Evolutionary conservation across 1,284 basidiomycete species (phyloP), one percentile per base, ranked within the genome.

Genomic region (Austroboletus novae-zelandiae): DNA sequence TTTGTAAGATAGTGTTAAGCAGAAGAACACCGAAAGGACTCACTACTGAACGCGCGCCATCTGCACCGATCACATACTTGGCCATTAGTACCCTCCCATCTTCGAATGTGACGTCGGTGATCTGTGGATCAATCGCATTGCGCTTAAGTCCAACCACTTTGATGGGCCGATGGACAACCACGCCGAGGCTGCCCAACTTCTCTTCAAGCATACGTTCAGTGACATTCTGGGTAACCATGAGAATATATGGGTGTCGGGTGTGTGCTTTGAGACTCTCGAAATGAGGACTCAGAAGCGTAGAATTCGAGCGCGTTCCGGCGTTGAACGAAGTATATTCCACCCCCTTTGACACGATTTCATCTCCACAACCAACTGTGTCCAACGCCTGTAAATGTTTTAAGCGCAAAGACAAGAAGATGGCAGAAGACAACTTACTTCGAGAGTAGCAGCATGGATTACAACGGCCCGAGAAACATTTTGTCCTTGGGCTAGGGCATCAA

Each of bases 21-120:
- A 17, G 11, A 14, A 13, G 9, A 53, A 13, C 46, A 35, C 10
- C 25, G 6, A 43, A n/a, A 10, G 13, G 8, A 55, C 78, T 55
- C 58, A 79, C 82, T 15, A 66, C 61, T 3, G 82, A 84, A 46
- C 64, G 71, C 15, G 75, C 67, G n/a, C 82, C 81, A 60, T 84
- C 80, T 11, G 81, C 80, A 36, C 77, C 80, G 29, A 83, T 58
- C 1, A 83, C 73, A 56, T 79, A 80, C 25, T 68, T 71, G 10
- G 80, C 67, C 1, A 65, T 70, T 29, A 83, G 61, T 11, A 69
- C 61, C 45, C 72, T 69, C 1, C 79, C 80, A 32, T 74, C 71
- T 29, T 81, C 78, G 52, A 84, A 82, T 0, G 58, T 48, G 6
- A 79, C 79, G 25, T 77, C 68, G 2, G 47, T 67, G 27, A 76